Evolutionary conservation across 2,329 filamentous ascomycete genomes (phyloP).

Genomic region (Coccinonectria pachysandricola): DNA sequence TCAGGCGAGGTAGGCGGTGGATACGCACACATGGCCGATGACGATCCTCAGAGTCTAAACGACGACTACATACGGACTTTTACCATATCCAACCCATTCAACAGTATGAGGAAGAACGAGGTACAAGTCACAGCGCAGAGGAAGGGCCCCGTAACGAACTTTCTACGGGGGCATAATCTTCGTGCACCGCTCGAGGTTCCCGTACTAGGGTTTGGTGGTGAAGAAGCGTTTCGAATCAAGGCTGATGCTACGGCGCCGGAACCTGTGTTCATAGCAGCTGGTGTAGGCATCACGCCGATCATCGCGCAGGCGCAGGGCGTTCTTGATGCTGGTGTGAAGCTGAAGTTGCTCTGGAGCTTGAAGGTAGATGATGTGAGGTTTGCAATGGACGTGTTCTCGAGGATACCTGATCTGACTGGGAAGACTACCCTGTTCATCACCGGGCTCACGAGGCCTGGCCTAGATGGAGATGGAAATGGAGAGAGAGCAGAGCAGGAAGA

Average conservation of each 20-base stretch:
- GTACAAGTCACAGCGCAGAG: slow-evolving; percentile 65
- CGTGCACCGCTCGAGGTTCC: slow-evolving; percentile 49
- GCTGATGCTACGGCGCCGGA: slow-evolving; percentile 12
- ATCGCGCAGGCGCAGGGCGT: slow-evolving; percentile 52
- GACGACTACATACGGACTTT: slow-evolving; percentile 80
- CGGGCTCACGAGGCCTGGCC: slow-evolving; percentile 26
- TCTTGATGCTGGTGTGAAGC: slow-evolving; percentile 25
- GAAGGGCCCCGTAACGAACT: slow-evolving; percentile 57
- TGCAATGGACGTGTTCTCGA: slow-evolving; percentile 47
- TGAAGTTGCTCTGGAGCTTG: slow-evolving; percentile 61
- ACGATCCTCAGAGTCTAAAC: slow-evolving; percentile 69
- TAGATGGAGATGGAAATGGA: too few species aligned
- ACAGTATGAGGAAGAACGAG: slow-evolving; percentile 23
- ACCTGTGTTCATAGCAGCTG: slow-evolving; percentile 60
- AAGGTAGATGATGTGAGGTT: slow-evolving; percentile 50
- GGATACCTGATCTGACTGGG: slow-evolving; percentile 38
- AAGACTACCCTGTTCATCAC: slow-evolving; percentile 58
- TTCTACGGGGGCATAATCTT: slow-evolving; percentile 50
- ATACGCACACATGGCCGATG: slow-evolving; percentile 75
- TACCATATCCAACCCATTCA: slow-evolving; percentile 54
- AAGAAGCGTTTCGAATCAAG: slow-evolving; percentile 32
- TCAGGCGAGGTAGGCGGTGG: slow-evolving; percentile 57
- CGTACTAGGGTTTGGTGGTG: slow-evolving; percentile 64
- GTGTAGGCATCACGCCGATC: slow-evolving; percentile 75
- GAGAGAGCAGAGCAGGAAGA: slow-evolving; percentile 26